These are phyloP conservation scores for Aspergillus novoparasiticus DNA, from an alignment of 2,329 filamentous ascomycete genomes.

Conservation along the genomic window DNA sequence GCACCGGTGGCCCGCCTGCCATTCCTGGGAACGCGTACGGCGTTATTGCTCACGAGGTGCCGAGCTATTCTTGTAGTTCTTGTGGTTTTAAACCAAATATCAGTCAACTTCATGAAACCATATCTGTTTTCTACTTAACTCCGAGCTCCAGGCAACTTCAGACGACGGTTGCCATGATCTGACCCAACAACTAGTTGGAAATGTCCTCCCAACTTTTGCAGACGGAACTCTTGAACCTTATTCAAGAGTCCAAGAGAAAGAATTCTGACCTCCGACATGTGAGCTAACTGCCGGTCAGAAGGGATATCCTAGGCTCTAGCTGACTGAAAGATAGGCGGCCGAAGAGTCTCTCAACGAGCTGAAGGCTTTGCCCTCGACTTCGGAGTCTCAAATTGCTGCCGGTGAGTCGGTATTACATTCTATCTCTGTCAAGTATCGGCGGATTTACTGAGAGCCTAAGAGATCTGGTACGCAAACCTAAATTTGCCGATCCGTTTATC, in stretches of 20 bases:
- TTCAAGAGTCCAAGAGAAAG: constrained; percentile 95
- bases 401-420: constrained; percentile 49
- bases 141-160: constrained; percentile 11
- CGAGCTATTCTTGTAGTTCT: not conserved
- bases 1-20: not conserved
- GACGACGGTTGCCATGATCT: constrained; percentile 33
- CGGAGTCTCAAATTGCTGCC: constrained; percentile 73
- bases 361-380: constrained; percentile 71
- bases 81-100: not conserved
- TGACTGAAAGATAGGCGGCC: constrained; percentile 65
- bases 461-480: constrained; percentile 81
- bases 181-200: constrained; percentile 40
- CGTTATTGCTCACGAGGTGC: not conserved
- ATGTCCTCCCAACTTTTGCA: constrained; percentile 92
- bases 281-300: constrained; percentile 20
- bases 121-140: constrained; percentile 18
- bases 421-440: not conserved
- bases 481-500: constrained; percentile 91
- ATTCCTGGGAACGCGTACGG: not conserved
- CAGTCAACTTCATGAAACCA: constrained; percentile 17
- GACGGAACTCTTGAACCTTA: constrained; percentile 84
- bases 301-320: constrained; percentile 12
- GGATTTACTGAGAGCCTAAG: constrained; percentile 31
- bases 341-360: constrained; percentile 93
- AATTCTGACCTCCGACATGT: constrained; percentile 82